These are phyloP conservation scores for Rhizophagus sp. DNA, from an alignment of 192 early-diverging fungal species.

Conservation along the genomic window DNA sequence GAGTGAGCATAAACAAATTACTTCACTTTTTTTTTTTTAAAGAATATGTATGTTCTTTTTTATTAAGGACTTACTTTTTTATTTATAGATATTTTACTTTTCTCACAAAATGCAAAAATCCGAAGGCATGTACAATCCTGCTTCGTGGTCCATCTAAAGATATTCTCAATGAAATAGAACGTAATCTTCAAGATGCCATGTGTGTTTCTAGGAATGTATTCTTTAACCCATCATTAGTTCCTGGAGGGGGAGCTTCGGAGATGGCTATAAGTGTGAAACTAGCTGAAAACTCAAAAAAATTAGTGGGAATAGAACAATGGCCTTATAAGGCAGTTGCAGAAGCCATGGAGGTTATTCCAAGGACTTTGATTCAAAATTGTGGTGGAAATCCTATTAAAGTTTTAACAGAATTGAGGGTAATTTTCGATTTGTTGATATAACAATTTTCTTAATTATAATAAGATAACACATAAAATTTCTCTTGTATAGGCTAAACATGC, in stretches of 20 bases:
- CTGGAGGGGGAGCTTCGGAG: slow-evolving; percentile 98
- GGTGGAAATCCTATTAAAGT: slow-evolving; percentile 98
- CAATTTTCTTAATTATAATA: neutral
- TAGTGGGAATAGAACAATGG: slow-evolving; percentile 93
- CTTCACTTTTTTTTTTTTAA: neutral
- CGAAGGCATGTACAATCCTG: slow-evolving; percentile 98
- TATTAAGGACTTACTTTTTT: neutral
- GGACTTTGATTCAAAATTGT: slow-evolving; percentile 98
- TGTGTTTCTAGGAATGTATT: slow-evolving; percentile 96
- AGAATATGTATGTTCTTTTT: neutral
- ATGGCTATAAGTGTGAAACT: slow-evolving; percentile 94
- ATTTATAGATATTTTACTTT: slow-evolving; percentile 85
- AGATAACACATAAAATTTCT: neutral
- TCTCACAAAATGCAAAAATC: slow-evolving; percentile 90
- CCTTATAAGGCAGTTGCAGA: slow-evolving; percentile 95
- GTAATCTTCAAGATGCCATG: slow-evolving; percentile 99
- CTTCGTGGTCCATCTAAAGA: slow-evolving; percentile 98
- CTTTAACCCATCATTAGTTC: slow-evolving; percentile 90
- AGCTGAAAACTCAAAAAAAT: slow-evolving; percentile 83
- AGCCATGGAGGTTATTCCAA: slow-evolving; percentile 96
- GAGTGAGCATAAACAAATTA: slow-evolving; percentile 53
- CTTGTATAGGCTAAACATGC: slow-evolving; percentile 82
- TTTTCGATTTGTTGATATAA: neutral
- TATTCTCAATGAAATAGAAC: slow-evolving; percentile 96
- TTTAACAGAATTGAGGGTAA: slow-evolving; percentile 80